Base-by-base conservation (phyloP, 148 eudicot species). In the Oxyria digyna region DNA sequence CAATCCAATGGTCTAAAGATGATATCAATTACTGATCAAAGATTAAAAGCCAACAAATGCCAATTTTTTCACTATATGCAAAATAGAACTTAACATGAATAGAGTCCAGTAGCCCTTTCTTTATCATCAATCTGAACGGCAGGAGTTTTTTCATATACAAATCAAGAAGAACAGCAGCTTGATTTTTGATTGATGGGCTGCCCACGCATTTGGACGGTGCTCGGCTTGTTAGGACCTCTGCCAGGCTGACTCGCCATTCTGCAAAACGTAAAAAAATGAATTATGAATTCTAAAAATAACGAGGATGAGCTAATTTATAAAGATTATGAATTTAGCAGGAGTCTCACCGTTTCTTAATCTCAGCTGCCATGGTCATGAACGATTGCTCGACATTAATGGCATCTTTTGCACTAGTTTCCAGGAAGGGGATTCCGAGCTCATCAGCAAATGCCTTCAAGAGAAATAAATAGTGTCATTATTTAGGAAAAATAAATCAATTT, bases 321-420 rank as follows among this genome's bases (percentile, higher is more conserved):
- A 3, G 45, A 4, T 65, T 20, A 21, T 20, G 14, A 26, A 66
- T 12, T 21, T 35, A 35, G 27, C 14, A 35, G 31, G 68, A 15
- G 2, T 1, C 43, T 33, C 37, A 78, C 81, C 81, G 70, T 55
- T 67, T 76, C 75, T 81, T 81, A 68, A 81, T 76, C 11, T 69
- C 72, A 32, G 80, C 69, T 52, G 82, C 42, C 85, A 81, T 78
- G 57, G 82, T 68, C 80, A 81, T 49, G 71, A 81, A 81, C 14
- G 84, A 77, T 71, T 78, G 77, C 71, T 81, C 84, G 6, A 81
- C 84, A 63, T 81, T 81, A 17, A 72, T 78, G 8, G 85, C 77
- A 74, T 74, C 79, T 67, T 74, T 81, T 18, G 85, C 85, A 74
- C 85, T 81, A 13, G 82, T 76, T 81, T 81, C 85, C 76, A 81